These are phyloP conservation scores for Pseudogymnoascus pannorum DNA, from an alignment of 2,329 filamentous ascomycete genomes.

Conservation along the genomic window DNA sequence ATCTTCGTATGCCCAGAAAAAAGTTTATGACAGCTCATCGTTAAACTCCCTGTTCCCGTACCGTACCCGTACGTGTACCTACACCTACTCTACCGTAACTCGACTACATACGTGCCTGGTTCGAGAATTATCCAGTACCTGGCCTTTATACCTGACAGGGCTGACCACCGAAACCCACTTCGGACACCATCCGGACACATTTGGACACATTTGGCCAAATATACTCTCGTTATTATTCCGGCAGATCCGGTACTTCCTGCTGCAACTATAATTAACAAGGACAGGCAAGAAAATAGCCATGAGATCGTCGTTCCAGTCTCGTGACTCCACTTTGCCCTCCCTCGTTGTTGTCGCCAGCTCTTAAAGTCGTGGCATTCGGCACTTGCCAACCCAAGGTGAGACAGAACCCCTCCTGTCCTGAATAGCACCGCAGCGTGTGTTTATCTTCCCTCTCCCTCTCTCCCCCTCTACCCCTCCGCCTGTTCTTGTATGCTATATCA, in stretches of 20 bases:
- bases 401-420: slow-evolving; percentile 7
- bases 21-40: slow-evolving; percentile 7
- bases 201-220: slow-evolving; percentile 1
- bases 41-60: slow-evolving; percentile 5
- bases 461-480: not conserved
- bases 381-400: slow-evolving; percentile 8
- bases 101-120: not conserved
- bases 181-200: not conserved
- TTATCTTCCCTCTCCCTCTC: not conserved
- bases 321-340: slow-evolving; percentile 5
- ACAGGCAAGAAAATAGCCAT: slow-evolving; percentile 1
- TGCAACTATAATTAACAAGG: slow-evolving; percentile 9
- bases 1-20: not conserved
- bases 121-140: slow-evolving; percentile 1
- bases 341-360: not conserved
- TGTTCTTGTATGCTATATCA: slow-evolving; percentile 6
- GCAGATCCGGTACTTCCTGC: slow-evolving; percentile 7
- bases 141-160: slow-evolving; percentile 2
- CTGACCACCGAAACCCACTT: slow-evolving; percentile 3
- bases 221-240: slow-evolving; percentile 5
- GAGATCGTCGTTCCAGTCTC: slow-evolving; percentile 4
- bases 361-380: slow-evolving; percentile 8
- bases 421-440: slow-evolving; percentile 2
- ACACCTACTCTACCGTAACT: not conserved
- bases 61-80: slow-evolving; percentile 5